Evolutionary conservation across 1,284 basidiomycete genomes (phyloP).

Genomic region (Megacollybia platyphylla): DNA sequence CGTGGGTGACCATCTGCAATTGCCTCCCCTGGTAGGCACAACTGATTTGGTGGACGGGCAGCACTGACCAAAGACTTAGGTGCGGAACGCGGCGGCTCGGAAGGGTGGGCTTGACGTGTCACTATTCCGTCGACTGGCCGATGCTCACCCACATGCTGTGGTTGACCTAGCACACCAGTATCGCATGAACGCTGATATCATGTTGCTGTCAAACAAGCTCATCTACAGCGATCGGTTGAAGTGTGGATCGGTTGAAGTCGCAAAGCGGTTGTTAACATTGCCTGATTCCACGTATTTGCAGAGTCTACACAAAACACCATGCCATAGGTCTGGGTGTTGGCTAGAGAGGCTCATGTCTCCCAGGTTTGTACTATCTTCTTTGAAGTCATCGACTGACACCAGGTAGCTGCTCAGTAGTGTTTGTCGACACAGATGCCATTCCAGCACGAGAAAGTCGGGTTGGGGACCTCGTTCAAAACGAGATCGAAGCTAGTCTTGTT

Average conservation of each 20-base stretch:
- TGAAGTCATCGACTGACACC: not conserved
- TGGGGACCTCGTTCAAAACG: slow-evolving; percentile 85
- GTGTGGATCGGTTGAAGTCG: slow-evolving; percentile 70
- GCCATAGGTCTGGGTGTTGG: slow-evolving; percentile 48
- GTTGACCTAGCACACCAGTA: slow-evolving; percentile 83
- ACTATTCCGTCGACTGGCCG: slow-evolving; percentile 80
- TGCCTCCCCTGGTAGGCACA: slow-evolving; percentile 74
- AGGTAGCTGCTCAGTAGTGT: slow-evolving; percentile 70
- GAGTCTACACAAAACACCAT: slow-evolving; percentile 23
- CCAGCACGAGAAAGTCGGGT: slow-evolving; percentile 72
- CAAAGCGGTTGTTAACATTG: slow-evolving; percentile 44
- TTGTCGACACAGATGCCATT: slow-evolving; percentile 83
- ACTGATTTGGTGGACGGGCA: not conserved
- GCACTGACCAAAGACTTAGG: slow-evolving; percentile 26
- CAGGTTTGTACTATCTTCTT: slow-evolving; percentile 25
- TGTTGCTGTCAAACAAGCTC: slow-evolving; percentile 83
- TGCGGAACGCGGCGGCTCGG: slow-evolving; percentile 70
- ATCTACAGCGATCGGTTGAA: slow-evolving; percentile 74
- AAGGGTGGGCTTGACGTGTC: slow-evolving; percentile 83
- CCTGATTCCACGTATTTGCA: slow-evolving; percentile 30
- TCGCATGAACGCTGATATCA: slow-evolving; percentile 95
- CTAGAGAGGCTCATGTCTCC: slow-evolving; percentile 53
- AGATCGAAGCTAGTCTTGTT: slow-evolving; percentile 59
- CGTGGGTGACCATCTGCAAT: slow-evolving; percentile 94
- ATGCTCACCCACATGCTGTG: slow-evolving; percentile 76